Base-by-base conservation (phyloP, 2,329 filamentous ascomycete genomes). In the Hirsutella rhossiliensis region DNA sequence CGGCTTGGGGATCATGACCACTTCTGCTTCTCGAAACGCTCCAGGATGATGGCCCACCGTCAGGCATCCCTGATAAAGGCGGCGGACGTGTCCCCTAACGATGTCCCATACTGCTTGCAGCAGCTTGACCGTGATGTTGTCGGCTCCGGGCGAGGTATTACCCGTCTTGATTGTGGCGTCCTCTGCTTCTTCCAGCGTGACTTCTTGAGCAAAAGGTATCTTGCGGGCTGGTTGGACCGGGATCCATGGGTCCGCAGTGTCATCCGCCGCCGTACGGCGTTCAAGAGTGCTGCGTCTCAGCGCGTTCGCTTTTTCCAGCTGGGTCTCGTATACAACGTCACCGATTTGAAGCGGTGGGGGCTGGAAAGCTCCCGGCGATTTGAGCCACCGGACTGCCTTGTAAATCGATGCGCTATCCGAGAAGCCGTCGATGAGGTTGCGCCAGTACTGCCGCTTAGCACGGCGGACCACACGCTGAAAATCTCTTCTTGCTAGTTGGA, bases 1-100 rank as follows among this genome's bases (percentile, higher is more conserved):
- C 2, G 48, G 50, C 45, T 58, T 58, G 4, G 46, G 42, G 40
- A 58, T 53, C 28, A 56, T 54, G 11, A 55, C 44, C 5, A 56
- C 48, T 41, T 54, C 50, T 11, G 49, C 51, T 18, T 50, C 28
- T 38, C 47, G 45, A 23, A 53, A 56, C 11, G 43, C 43, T 34
- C 42, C 47, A 6, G 49, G 53, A 41, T 55, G 43, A 36, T 54
- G 42, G 27, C 52, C 48, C 27, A 49, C 38, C 13, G 38, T 11
- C 1, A 55, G 47, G 41, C 46, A 52, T 23, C 42, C 41, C 29
- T 48, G 19, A 43, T 47, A 55, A 8, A 56, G 46, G 19, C 40
- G 40, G 15, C 37, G 37, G 20, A 51, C 29, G 37, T 45, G 32
- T 17, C 37, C 30, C 13, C 40, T 37, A 20, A 43, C 42, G 13